A percentile compares a stretch with the other conserved stretches of the same genome.
These are phyloP conservation scores for Acanthamoeba culbertsoni DNA, from an alignment of 208 protist genomes.

Conservation along the genomic window DNA sequence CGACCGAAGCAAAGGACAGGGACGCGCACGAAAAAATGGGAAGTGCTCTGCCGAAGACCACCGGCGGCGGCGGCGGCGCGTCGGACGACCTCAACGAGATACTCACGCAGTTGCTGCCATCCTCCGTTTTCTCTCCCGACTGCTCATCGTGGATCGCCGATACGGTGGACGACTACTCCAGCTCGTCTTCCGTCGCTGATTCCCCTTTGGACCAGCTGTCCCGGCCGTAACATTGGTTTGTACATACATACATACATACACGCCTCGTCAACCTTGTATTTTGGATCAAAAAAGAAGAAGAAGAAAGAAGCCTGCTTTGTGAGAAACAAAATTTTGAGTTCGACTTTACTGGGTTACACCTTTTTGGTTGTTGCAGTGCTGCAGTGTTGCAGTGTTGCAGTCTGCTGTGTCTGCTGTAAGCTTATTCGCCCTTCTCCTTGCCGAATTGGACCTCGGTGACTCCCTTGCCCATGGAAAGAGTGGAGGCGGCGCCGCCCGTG, in stretches of 20 bases:
- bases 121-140: background rate
- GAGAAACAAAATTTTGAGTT: background rate
- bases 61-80: background rate
- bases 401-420: no score
- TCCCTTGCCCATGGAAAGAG: slow-evolving; percentile 74
- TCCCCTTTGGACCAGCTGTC: no score
- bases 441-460: slow-evolving; percentile 83
- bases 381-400: background rate
- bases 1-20: background rate
- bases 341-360: background rate
- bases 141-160: background rate
- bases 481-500: slow-evolving; percentile 78
- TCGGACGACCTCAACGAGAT: background rate
- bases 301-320: no score
- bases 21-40: no score
- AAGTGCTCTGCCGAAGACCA: no score
- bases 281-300: no score
- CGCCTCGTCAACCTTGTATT: no score
- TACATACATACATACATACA: background rate
- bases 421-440: background rate
- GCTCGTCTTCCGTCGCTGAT: background rate
- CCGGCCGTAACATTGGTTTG: background rate
- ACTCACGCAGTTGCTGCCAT: background rate
- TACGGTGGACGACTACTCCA: background rate
- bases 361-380: background rate